Evolutionary conservation across 208 protist genomes (phyloP).

Genomic region (Novymonas esmeraldas): DNA sequence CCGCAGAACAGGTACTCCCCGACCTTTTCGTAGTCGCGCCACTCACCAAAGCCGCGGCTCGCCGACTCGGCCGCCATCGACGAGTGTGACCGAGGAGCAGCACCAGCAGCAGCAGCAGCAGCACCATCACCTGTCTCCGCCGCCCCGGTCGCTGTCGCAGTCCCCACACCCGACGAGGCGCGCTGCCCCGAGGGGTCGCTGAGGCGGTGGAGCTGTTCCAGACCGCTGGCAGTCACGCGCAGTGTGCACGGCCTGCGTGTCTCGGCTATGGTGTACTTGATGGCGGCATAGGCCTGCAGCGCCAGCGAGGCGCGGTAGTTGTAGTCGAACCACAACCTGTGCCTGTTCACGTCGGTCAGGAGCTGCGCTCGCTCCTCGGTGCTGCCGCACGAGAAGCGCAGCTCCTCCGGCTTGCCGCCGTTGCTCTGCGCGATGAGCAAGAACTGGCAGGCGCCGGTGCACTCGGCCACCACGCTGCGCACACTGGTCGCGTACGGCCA

Average conservation of each 20-base stretch:
- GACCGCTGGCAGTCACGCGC: slow-evolving; percentile 56
- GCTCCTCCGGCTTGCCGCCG: slow-evolving; percentile 42
- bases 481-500: slow-evolving; percentile 57
- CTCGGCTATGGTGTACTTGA: slow-evolving; percentile 67
- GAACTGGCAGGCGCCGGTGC: slow-evolving; percentile 45
- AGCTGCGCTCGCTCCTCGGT: slow-evolving; percentile 74
- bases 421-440: slow-evolving; percentile 44
- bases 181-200: neutral
- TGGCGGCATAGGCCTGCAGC: slow-evolving; percentile 41
- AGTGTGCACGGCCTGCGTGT: slow-evolving; percentile 42
- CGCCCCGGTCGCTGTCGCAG: neutral
- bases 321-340: slow-evolving; percentile 60
- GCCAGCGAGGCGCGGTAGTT: slow-evolving; percentile 26
- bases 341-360: slow-evolving; percentile 85
- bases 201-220: slow-evolving; percentile 43
- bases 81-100: neutral
- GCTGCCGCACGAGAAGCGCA: slow-evolving; percentile 67
- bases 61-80: neutral
- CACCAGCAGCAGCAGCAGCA: neutral
- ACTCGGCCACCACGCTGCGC: slow-evolving; percentile 46
- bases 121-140: too few species aligned
- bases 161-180: neutral
- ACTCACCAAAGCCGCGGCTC: neutral
- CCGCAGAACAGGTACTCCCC: slow-evolving; percentile 84
- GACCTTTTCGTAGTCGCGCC: slow-evolving; percentile 18